phyloP scores from a whole-genome alignment of 345 rosid genomes.

The Eucalyptus brandiana region DNA sequence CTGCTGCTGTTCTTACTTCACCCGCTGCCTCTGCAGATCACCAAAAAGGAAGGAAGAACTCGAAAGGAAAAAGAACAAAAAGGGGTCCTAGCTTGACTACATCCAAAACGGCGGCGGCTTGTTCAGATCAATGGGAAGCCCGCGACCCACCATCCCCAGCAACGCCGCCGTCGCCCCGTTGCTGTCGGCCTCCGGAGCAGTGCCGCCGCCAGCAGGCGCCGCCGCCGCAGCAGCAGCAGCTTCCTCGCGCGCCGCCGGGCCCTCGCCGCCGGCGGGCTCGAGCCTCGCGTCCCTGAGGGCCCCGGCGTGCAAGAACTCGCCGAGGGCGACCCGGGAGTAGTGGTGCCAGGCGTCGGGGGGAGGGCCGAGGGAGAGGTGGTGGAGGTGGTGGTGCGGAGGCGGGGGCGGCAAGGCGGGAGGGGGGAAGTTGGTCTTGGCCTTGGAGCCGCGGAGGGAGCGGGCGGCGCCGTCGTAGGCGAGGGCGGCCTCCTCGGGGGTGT shows the following conservation, averaged over 20 bases:
- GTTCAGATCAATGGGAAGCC: conserved; percentile 83
- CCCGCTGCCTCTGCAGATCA: neutral
- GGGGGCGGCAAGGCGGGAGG: conserved; percentile 5
- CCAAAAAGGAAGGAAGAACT: neutral
- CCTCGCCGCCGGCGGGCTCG: neutral
- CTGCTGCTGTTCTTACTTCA: neutral
- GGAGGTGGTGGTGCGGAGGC: neutral
- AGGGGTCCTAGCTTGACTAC: neutral
- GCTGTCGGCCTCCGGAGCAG: neutral
- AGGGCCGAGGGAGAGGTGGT: neutral
- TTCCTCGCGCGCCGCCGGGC: neutral
- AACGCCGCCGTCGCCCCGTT: neutral
- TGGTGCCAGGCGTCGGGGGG: conserved; percentile 1
- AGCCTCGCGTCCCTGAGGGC: conserved; percentile 31
- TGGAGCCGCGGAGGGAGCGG: conserved; percentile 82
- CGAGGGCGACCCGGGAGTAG: conserved; percentile 21
- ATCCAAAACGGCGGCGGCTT: conserved; percentile 95
- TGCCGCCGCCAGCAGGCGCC: neutral
- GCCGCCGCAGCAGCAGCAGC: neutral
- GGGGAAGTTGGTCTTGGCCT: conserved; percentile 93
- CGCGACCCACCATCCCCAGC: conserved; percentile 11
- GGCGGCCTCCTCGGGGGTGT: conserved; percentile 95
- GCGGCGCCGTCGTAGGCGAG: conserved; percentile 98
- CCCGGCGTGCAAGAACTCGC: conserved; percentile 53
- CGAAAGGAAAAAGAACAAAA: neutral